A percentile compares a stretch with the other conserved stretches of the same genome.
Evolutionary conservation across 805 yeast species (phyloP).

Genomic region (Metschnikowia reukaufii): DNA sequence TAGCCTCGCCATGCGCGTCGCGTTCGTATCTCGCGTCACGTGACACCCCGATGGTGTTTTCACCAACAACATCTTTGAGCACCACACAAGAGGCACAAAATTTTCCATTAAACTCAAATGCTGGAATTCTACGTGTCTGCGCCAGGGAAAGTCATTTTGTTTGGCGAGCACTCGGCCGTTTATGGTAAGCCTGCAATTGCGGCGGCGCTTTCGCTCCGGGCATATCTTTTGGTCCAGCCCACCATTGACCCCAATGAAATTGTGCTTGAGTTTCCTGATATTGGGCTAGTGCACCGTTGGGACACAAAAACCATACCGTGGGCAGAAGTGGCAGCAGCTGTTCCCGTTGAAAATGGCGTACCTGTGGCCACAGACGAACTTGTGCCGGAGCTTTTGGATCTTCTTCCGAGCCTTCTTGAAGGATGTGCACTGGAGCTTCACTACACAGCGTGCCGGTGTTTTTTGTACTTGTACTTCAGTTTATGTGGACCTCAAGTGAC

Average conservation of each 20-base stretch:
- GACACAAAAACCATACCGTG: constrained; percentile 59
- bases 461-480: constrained; percentile 71
- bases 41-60: background rate
- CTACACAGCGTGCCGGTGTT: constrained; percentile 76
- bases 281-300: constrained; percentile 68
- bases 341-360: constrained; percentile 18
- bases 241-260: constrained; percentile 45
- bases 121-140: constrained; percentile 71
- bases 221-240: constrained; percentile 68
- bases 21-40: too few species aligned
- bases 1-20: too few species aligned
- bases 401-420: constrained; percentile 44
- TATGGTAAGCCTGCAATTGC: constrained; percentile 94
- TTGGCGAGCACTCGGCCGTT: constrained; percentile 97
- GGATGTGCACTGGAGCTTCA: constrained; percentile 57
- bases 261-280: constrained; percentile 75
- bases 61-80: background rate
- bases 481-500: constrained; percentile 48
- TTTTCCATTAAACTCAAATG: too few species aligned
- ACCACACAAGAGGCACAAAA: too few species aligned
- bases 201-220: constrained; percentile 84
- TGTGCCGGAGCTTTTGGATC: constrained; percentile 55
- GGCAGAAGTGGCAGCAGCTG: constrained; percentile 30
- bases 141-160: constrained; percentile 94
- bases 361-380: constrained; percentile 52